A percentile compares a stretch with the other conserved stretches of the same genome.
Conservation (phyloP, 345 rosid genomes). For the Salix koriyanagi region DNA sequence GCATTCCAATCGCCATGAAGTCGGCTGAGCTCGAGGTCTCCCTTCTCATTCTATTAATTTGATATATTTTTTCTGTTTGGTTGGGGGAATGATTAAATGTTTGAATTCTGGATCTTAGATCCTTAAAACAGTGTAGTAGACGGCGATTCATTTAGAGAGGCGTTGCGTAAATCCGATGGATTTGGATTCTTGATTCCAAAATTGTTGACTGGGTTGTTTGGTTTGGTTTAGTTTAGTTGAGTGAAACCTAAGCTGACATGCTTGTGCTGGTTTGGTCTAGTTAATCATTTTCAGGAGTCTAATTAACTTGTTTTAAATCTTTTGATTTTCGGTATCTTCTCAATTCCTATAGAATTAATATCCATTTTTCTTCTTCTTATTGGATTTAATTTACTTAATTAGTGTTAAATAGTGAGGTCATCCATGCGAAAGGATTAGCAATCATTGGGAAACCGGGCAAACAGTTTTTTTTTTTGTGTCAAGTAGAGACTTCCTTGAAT, state of each 20-base stretch:
- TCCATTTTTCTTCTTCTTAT: too few relatives aligned
- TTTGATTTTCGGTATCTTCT: background rate
- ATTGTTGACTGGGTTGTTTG: background rate
- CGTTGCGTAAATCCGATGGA: background rate
- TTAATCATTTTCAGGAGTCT: background rate
- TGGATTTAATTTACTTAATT: background rate
- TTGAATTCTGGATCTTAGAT: background rate
- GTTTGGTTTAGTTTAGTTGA: background rate
- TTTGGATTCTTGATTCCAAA: background rate
- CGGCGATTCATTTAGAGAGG: background rate
- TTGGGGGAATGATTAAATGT: background rate
- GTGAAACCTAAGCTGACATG: background rate
- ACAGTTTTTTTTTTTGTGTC: too few relatives aligned
- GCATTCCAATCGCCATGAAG: slow-evolving; percentile 87
- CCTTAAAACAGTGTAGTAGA: background rate
- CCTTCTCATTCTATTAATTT: background rate
- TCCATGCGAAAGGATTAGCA: background rate
- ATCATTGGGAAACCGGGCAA: too few relatives aligned
- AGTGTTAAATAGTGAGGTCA: background rate
- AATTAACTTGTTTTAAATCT: background rate
- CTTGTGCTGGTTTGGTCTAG: background rate
- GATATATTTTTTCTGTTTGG: background rate
- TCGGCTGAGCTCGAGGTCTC: slow-evolving; percentile 93
- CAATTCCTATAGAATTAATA: background rate
- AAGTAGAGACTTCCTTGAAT: too few relatives aligned